A percentile compares a stretch with the other conserved stretches of the same genome.
phyloP scores from a whole-genome alignment of 306 rosid genomes.

The Cucurbita moschata region DNA sequence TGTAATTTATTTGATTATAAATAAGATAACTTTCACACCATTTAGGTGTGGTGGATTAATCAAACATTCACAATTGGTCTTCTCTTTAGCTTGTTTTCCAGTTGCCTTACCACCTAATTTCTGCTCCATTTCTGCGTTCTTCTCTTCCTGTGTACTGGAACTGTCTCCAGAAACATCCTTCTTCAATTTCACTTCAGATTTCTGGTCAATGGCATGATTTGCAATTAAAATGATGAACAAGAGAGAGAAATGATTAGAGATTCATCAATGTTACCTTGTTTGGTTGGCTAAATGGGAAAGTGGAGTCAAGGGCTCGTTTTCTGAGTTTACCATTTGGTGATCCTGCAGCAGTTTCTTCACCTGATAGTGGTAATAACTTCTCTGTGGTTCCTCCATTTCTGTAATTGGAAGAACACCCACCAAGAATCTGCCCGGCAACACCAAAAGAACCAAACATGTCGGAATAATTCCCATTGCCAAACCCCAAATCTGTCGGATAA shows the following conservation, averaged over 20 bases:
- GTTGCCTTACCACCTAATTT: conserved; percentile 37
- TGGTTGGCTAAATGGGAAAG: conserved; percentile 32
- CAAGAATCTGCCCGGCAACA: conserved; percentile 33
- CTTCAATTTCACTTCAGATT: conserved; percentile 43
- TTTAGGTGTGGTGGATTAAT: no score
- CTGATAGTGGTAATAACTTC: conserved; percentile 28
- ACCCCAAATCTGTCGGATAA: conserved; percentile 53
- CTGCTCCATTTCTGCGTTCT: conserved; percentile 46
- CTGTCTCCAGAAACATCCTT: conserved; percentile 49
- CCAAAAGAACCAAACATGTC: conserved; percentile 55
- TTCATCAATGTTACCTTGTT: conserved; percentile 39
- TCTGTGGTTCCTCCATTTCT: conserved; percentile 25
- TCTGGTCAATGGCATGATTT: conserved; percentile 17
- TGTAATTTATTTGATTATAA: no score
- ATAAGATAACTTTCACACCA: no score
- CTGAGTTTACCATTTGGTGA: conserved; percentile 52
- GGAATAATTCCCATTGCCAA: conserved; percentile 63
- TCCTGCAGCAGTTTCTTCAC: conserved; percentile 35
- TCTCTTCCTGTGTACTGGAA: conserved; percentile 53
- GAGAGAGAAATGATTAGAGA: neutral
- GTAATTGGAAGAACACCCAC: conserved; percentile 33
- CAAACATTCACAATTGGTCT: no score
- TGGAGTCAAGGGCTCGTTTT: conserved; percentile 46
- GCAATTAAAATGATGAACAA: neutral
- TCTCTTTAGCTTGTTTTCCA: conserved; percentile 58